phyloP scores from a whole-genome alignment of 192 early-diverging fungal species.

The Coemansia sp. region DNA sequence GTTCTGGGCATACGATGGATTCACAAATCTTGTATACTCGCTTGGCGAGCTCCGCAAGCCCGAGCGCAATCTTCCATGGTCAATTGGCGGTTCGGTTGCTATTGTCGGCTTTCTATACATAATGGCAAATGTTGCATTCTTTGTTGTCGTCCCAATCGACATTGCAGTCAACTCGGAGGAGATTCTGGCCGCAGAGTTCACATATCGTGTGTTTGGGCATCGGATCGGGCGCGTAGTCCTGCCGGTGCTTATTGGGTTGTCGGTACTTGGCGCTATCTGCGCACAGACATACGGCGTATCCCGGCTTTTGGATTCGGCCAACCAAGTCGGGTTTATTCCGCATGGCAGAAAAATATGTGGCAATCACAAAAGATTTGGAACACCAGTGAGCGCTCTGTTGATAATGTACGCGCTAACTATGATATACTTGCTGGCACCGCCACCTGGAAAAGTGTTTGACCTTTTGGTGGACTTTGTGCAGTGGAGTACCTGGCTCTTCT shows the following conservation, averaged over 20 bases:
- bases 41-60: slow-evolving; percentile 85
- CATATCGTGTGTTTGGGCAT: slow-evolving; percentile 57
- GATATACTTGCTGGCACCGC: slow-evolving; percentile 59
- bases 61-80: slow-evolving; percentile 74
- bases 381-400: slow-evolving; percentile 47
- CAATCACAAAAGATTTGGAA: slow-evolving; percentile 49
- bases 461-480: slow-evolving; percentile 62
- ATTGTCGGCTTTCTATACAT: slow-evolving; percentile 75
- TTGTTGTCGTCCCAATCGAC: slow-evolving; percentile 71
- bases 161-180: slow-evolving; percentile 67
- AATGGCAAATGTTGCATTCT: slow-evolving; percentile 80
- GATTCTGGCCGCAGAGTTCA: slow-evolving; percentile 63
- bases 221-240: slow-evolving; percentile 54
- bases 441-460: slow-evolving; percentile 63
- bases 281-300: slow-evolving; percentile 59
- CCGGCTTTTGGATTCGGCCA: slow-evolving; percentile 57
- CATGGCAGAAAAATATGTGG: slow-evolving; percentile 43
- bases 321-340: slow-evolving; percentile 58
- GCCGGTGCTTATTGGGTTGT: slow-evolving; percentile 58
- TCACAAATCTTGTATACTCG: slow-evolving; percentile 80
- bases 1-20: slow-evolving; percentile 63
- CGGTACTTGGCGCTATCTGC: slow-evolving; percentile 55
- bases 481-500: slow-evolving; percentile 66
- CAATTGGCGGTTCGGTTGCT: slow-evolving; percentile 74
- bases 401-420: slow-evolving; percentile 53